Evolutionary conservation across 352 stramenopile species (phyloP).

Genomic region (Phytopythium ostracodes): DNA sequence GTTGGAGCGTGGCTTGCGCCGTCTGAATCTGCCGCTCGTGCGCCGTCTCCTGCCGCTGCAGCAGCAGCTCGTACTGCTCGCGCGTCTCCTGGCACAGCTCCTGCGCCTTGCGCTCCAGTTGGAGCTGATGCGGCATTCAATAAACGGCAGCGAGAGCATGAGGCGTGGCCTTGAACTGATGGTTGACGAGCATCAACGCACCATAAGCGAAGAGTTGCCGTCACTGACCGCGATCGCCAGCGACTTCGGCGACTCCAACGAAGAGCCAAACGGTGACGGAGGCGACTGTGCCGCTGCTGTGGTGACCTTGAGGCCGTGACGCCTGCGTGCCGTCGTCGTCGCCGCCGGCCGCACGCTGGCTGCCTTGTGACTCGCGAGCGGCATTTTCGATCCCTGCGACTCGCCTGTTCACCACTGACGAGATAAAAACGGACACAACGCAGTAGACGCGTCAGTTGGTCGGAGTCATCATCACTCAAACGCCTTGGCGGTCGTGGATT

Average conservation of each 20-base stretch:
- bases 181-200: no score
- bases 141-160: neutral
- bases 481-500: neutral
- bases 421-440: neutral
- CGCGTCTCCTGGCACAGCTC: conserved; percentile 54
- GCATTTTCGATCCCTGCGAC: neutral
- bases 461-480: neutral
- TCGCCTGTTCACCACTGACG: neutral
- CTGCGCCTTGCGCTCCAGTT: conserved; percentile 26
- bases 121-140: neutral
- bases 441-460: neutral
- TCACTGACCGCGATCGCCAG: neutral
- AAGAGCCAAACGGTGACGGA: neutral
- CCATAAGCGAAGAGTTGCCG: no score
- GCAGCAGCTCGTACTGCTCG: conserved; percentile 43
- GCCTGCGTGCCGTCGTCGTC: neutral
- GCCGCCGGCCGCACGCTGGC: neutral
- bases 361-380: neutral
- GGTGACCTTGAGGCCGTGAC: neutral
- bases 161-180: neutral
- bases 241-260: neutral
- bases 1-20: conserved; percentile 34
- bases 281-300: neutral
- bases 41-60: conserved; percentile 33
- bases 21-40: conserved; percentile 41